These are phyloP conservation scores for Delonix regia DNA, from an alignment of 306 rosid genomes.

Conservation along the genomic window DNA sequence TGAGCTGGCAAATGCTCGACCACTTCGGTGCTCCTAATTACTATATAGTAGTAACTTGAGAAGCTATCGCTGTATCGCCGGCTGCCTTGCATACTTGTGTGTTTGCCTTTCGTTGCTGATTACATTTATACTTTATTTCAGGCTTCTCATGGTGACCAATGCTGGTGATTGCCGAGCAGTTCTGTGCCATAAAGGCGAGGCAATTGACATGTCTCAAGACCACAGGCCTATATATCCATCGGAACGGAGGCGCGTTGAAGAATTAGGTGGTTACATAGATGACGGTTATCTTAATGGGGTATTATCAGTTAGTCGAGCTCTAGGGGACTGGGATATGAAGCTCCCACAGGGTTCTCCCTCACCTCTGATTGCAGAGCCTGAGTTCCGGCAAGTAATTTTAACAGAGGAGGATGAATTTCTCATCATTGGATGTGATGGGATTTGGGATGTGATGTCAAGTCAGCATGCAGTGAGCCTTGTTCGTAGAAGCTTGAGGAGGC, in stretches of 20 bases:
- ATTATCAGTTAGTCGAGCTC: conserved; percentile 79
- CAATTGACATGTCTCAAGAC: conserved; percentile 93
- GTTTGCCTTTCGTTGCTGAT: conserved; percentile 29
- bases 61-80: neutral
- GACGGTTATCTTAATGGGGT: conserved; percentile 91
- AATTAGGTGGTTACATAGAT: conserved; percentile 75
- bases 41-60: neutral
- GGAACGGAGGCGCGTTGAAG: conserved; percentile 75
- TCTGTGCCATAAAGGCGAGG: conserved; percentile 84
- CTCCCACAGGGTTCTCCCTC: conserved; percentile 73
- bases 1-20: too few species aligned
- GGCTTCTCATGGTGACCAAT: conserved; percentile 92
- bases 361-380: conserved; percentile 91
- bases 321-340: conserved; percentile 98
- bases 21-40: neutral
- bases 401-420: conserved; percentile 93
- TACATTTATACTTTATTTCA: conserved; percentile 38
- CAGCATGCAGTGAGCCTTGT: conserved; percentile 86
- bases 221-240: conserved; percentile 77
- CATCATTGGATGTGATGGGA: conserved; percentile 93
- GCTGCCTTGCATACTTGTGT: neutral
- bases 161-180: conserved; percentile 99
- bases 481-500: conserved; percentile 73
- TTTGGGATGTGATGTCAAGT: conserved; percentile 95
- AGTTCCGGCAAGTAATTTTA: conserved; percentile 66